Percentiles rank a stretch among this genome's conserved stretches.
These are phyloP conservation scores for Citropsis articulata DNA, from an alignment of 345 rosid genomes.

Conservation along the genomic window DNA sequence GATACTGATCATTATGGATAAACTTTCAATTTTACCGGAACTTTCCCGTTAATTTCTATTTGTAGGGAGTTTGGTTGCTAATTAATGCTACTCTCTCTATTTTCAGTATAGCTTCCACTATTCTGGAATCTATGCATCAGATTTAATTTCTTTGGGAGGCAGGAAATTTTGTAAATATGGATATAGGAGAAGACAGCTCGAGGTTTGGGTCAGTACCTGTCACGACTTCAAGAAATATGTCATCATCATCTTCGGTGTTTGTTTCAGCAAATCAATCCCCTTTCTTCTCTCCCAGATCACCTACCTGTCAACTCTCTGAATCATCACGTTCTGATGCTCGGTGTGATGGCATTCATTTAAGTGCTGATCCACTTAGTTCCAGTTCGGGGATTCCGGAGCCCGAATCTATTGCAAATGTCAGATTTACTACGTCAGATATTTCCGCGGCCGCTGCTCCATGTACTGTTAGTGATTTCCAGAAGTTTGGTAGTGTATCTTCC, in stretches of 20 bases:
- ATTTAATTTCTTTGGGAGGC: conserved; percentile 26
- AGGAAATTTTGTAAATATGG: conserved; percentile 43
- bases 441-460: conserved; percentile 32
- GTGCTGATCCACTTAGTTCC: conserved; percentile 49
- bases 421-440: conserved; percentile 36
- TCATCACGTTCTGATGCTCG: conserved; percentile 64
- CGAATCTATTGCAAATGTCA: conserved; percentile 35
- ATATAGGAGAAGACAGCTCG: conserved; percentile 64
- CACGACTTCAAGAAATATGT: conserved; percentile 63
- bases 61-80: background rate
- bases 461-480: conserved; percentile 40
- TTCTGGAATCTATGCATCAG: conserved; percentile 31
- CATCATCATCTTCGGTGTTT: conserved; percentile 85
- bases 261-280: conserved; percentile 94
- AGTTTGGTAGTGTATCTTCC: conserved; percentile 39
- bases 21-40: background rate
- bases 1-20: background rate
- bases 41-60: conserved; percentile 16
- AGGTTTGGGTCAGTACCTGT: conserved; percentile 52
- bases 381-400: conserved; percentile 53
- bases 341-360: conserved; percentile 39
- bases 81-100: conserved; percentile 9
- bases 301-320: conserved; percentile 55
- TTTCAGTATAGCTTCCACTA: conserved; percentile 37
- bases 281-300: conserved; percentile 84